These are phyloP conservation scores for Chaetoceros tenuissimus DNA, from an alignment of 108 stramenopile species.

Conservation along the genomic window DNA sequence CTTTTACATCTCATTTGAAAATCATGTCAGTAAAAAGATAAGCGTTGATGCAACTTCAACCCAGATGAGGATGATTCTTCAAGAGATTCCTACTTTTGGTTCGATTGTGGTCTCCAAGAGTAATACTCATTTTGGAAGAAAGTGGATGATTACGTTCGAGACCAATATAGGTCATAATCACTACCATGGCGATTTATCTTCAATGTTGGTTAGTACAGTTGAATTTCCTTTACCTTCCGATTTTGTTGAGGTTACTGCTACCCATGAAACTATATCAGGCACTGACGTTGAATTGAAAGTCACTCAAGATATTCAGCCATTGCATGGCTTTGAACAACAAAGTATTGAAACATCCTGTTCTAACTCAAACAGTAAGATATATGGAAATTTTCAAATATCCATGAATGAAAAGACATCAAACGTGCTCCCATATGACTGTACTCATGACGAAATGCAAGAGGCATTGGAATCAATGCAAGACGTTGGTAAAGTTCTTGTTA, in stretches of 20 bases:
- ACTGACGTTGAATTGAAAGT: conserved; percentile 17
- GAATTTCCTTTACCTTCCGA: conserved; percentile 17
- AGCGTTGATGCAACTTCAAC: conserved; percentile 28
- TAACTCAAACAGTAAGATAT: conserved; percentile 9
- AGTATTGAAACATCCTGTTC: conserved; percentile 14
- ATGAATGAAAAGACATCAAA: conserved; percentile 44
- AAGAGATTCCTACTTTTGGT: conserved; percentile 40
- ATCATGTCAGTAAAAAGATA: conserved; percentile 29
- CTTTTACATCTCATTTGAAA: conserved; percentile 44
- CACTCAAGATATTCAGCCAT: conserved; percentile 19
- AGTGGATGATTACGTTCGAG: too few relatives aligned
- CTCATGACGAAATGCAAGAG: conserved; percentile 31
- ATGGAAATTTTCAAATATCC: conserved; percentile 45
- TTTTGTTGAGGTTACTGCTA: conserved; percentile 6
- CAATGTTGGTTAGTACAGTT: too few relatives aligned
- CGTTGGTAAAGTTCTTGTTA: conserved; percentile 4
- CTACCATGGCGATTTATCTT: too few relatives aligned
- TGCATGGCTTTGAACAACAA: conserved; percentile 34
- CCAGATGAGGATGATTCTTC: conserved; percentile 27
- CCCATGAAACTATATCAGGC: conserved; percentile 11
- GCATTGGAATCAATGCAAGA: conserved; percentile 31
- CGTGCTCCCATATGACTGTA: conserved; percentile 35
- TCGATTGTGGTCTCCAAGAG: too few relatives aligned
- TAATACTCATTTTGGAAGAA: too few relatives aligned
- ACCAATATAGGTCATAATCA: too few relatives aligned